Base-by-base conservation (phyloP, 495 filamentous ascomycete genomes). In the Hyaloscypha finlandica region DNA sequence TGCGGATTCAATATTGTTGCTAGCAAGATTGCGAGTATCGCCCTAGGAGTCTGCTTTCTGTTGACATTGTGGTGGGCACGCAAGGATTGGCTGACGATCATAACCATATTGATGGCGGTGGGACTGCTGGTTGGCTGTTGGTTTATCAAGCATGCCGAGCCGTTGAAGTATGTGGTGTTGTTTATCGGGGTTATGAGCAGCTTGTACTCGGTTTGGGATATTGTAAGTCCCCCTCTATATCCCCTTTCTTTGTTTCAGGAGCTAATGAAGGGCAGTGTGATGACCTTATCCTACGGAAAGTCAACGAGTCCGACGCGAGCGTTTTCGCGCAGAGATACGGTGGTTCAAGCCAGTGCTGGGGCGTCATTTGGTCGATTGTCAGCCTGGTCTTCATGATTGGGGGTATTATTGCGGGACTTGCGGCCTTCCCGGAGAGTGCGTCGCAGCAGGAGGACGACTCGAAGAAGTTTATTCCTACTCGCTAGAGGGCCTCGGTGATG, bases 191-290 rank as follows among this genome's bases (percentile, higher is more conserved):
- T 93, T 59, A 93, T 93, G 90, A 87, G 83, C 25, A 84, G 83
- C 16, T 81, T 92, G 12, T 93, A 93, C 72, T 90, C 87, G 69
- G 90, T 90, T 32, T 93, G 90, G 90, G 90, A 93, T 85, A 93
- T 93, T 75, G 87, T 90, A 75, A 79, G 87, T 78, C 65, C 53
- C 37, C 22, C 52, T 30, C 22, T 30, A 35, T 54, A 51, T 37
- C 39, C 16, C 35, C 54, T 31, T 52, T 32, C 20, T 63, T 65
- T 37, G 35, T 12, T 37, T 37, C 8, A 37, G n/a, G 60, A 11
- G 55, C 61, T 72, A 58, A 65, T 53, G 59, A 65, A 48, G n/a
- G 63, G 20, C 45, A 84, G 79, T 93, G 90, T 74, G 90, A 93
- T 66, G 90, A 93, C 67, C 81, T 93, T n/a, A 92, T 93, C 72